A percentile compares a stretch with the other conserved stretches of the same genome.
phyloP scores from a whole-genome alignment of 495 filamentous ascomycete genomes.

The Podospora pseudoanserina region DNA sequence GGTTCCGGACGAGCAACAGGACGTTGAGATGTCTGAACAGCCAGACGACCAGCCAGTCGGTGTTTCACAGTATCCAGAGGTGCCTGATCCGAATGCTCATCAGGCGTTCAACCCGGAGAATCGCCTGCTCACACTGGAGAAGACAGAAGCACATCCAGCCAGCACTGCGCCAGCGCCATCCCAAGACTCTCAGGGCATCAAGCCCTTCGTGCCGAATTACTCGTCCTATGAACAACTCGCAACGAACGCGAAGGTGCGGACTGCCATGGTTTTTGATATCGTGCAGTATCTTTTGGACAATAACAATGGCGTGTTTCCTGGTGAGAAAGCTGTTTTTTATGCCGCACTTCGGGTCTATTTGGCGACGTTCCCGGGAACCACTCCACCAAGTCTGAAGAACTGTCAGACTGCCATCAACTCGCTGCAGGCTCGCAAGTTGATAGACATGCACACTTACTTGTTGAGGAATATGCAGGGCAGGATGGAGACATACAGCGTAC shows the following conservation, averaged over 20 bases:
- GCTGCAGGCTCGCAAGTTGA: slow-evolving; percentile 25
- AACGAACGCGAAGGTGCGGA: slow-evolving; percentile 27
- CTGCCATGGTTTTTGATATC: slow-evolving; percentile 50
- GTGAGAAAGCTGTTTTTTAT: slow-evolving; percentile 66
- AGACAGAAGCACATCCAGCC: neutral
- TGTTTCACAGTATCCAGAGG: neutral
- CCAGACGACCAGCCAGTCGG: neutral
- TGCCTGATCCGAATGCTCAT: neutral
- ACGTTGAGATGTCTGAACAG: neutral
- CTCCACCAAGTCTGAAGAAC: slow-evolving; percentile 34
- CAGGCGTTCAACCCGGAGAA: neutral
- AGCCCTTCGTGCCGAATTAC: slow-evolving; percentile 21
- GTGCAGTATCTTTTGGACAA: slow-evolving; percentile 66
- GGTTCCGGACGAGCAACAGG: neutral
- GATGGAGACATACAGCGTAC: slow-evolving; percentile 22
- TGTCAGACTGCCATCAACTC: slow-evolving; percentile 48
- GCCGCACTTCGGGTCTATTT: slow-evolving; percentile 63
- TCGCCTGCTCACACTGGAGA: neutral
- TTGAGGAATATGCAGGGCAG: slow-evolving; percentile 28
- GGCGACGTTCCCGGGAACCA: slow-evolving; percentile 41
- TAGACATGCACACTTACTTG: slow-evolving; percentile 31
- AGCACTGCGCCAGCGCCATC: neutral
- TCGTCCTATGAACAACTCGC: slow-evolving; percentile 24
- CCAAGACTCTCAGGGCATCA: slow-evolving; percentile 1
- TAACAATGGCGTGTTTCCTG: slow-evolving; percentile 70